phyloP scores from a whole-genome alignment of 768 basidiomycete genomes.

The Pleurotus tuber-regium region DNA sequence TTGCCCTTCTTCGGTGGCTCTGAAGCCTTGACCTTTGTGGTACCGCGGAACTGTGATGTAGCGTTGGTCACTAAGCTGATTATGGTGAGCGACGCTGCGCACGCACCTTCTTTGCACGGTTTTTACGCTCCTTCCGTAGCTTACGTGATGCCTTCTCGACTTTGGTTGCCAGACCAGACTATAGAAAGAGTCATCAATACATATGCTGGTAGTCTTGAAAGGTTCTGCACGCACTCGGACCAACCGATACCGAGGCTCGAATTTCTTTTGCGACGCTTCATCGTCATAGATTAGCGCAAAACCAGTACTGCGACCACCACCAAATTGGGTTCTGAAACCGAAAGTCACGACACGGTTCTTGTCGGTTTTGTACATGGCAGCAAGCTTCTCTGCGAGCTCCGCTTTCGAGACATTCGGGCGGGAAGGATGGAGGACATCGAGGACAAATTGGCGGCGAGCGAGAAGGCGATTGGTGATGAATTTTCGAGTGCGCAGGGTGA shows the following conservation, averaged over 20 bases:
- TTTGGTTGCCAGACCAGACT: conserved; percentile 74
- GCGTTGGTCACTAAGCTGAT: too few relatives aligned
- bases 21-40: conserved; percentile 91
- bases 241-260: conserved; percentile 95
- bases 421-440: conserved; percentile 94
- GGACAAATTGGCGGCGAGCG: conserved; percentile 92
- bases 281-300: conserved; percentile 98
- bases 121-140: conserved; percentile 99
- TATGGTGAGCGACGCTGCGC: not conserved
- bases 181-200: not conserved
- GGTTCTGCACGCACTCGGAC: conserved; percentile 69
- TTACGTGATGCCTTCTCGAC: conserved; percentile 92
- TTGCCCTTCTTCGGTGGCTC: conserved; percentile 93
- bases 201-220: not conserved
- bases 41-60: conserved; percentile 76
- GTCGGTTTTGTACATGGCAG: conserved; percentile 88
- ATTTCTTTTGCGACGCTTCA: conserved; percentile 92
- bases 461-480: conserved; percentile 99
- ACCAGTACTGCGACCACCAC: conserved; percentile 96
- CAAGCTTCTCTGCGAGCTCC: conserved; percentile 92
- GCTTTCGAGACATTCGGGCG: conserved; percentile 91
- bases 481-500: conserved; percentile 98
- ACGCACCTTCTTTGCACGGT: conserved; percentile 96
- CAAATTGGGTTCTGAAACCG: conserved; percentile 93
- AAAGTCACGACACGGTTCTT: conserved; percentile 91